Conservation (phyloP, 805 yeast species). For the Lachancea fermentati region DNA sequence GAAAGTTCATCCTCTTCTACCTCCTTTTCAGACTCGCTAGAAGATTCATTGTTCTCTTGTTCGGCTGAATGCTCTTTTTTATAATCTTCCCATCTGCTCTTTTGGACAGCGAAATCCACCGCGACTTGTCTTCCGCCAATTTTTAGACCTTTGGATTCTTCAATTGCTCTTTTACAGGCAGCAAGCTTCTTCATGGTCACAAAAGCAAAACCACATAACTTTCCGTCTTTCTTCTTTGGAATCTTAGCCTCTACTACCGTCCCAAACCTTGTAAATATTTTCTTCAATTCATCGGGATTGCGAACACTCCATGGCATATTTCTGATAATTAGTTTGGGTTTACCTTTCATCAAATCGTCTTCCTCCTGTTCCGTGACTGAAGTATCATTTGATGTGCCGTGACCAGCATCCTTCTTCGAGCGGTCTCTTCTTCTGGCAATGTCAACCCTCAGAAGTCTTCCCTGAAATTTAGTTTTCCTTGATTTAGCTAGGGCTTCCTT, state of each 20-base stretch:
- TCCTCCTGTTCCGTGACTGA: constrained; percentile 31
- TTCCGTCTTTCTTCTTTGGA: constrained; percentile 83
- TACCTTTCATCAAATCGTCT: constrained; percentile 56
- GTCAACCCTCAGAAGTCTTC: constrained; percentile 67
- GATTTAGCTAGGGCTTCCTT: constrained; percentile 63
- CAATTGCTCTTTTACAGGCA: constrained; percentile 77
- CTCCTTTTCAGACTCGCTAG: constrained; percentile 33
- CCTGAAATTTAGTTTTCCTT: constrained; percentile 59
- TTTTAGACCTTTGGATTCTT: constrained; percentile 65
- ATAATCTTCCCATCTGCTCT: constrained; percentile 69
- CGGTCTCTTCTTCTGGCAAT: constrained; percentile 91
- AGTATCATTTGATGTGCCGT: constrained; percentile 6
- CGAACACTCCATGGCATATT: constrained; percentile 96
- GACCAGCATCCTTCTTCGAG: constrained; percentile 32
- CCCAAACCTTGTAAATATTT: constrained; percentile 71
- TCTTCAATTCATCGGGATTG: constrained; percentile 64
- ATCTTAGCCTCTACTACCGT: constrained; percentile 83
- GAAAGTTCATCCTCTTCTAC: constrained; percentile 29
- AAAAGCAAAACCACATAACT: constrained; percentile 92
- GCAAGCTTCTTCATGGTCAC: constrained; percentile 78
- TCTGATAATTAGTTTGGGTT: constrained; percentile 81
- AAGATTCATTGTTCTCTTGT: constrained; percentile 30
- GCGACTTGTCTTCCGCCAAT: constrained; percentile 89
- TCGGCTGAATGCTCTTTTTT: constrained; percentile 40
- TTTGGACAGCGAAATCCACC: constrained; percentile 89